phyloP scores from a whole-genome alignment of 164 flowering plant species.

The Magnolia kwangsiensis region DNA sequence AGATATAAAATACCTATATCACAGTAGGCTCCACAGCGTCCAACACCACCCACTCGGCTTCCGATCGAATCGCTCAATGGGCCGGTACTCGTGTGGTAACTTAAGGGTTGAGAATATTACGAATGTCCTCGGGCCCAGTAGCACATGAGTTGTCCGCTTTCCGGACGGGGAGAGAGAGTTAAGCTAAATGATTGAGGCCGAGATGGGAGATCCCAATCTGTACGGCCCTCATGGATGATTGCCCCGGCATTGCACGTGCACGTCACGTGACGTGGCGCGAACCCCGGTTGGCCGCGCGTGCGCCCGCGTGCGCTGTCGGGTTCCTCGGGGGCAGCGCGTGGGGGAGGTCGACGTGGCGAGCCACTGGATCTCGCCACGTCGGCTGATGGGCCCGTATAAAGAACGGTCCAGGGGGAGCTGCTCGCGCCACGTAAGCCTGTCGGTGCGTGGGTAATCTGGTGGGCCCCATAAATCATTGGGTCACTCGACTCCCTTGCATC shows the following conservation, averaged over 20 bases:
- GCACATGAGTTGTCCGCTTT: not conserved
- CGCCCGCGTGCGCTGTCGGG: slow-evolving; percentile 13
- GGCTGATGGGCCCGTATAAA: not conserved
- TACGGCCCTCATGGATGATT: slow-evolving; percentile 10
- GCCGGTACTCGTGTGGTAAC: too few species aligned
- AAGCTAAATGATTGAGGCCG: slow-evolving; percentile 10
- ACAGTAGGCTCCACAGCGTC: too few species aligned
- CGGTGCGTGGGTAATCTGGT: not conserved
- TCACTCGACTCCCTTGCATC: not conserved
- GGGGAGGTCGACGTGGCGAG: not conserved
- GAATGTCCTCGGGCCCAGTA: not conserved
- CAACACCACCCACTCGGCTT: too few species aligned
- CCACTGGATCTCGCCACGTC: not conserved
- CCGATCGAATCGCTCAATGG: too few species aligned
- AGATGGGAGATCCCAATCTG: slow-evolving; percentile 1
- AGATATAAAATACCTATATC: too few species aligned
- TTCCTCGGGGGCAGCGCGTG: not conserved
- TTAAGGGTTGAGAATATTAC: too few species aligned
- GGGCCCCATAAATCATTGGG: slow-evolving; percentile 18
- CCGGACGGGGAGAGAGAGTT: not conserved
- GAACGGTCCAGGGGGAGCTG: not conserved
- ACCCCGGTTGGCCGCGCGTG: slow-evolving; percentile 11
- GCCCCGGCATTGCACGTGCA: slow-evolving; percentile 17
- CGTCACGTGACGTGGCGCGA: slow-evolving; percentile 11
- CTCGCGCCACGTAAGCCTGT: not conserved